Base-by-base conservation (phyloP, 148 eudicot species). In the Bassia scoparia region DNA sequence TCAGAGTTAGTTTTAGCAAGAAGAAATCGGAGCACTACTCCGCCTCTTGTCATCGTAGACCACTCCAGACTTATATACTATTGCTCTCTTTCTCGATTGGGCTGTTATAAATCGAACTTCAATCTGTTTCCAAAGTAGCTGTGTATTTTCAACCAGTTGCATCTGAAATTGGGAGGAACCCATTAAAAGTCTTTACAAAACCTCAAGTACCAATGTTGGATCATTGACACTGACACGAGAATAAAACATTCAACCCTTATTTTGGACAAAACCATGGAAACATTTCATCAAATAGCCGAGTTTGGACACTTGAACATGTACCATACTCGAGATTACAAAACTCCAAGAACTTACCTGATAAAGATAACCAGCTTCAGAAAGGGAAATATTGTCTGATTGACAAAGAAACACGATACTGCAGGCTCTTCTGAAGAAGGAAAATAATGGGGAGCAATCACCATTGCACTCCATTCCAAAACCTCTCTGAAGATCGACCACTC, bases 401-500 rank as follows among this genome's bases (percentile, higher is more conserved):
- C 90, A 33, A 86, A 52, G 66, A 88, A n/a, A 93, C 44, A 89
- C 88, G 91, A 84, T 41, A 64, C 75, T 49, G 96, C 96, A 78
- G 77, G 80, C 1, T 84, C 93, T n/a, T 80, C 87, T 0, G 79
- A 68, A 24, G 74, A n/a, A 5, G 97, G 96, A 76, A 93, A 79
- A 71, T 86, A 93, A 84, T 90, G 98, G 21, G 98, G 98, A 41
- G 92, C 96, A 75, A 90, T 84, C 82, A 93, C 98, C 98, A 93
- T 69, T 88, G 89, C 29, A 90, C 78, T 43, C 96, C 98, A 81
- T 93, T 92, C 98, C 98, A 92, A 61, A 83, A 90, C 78, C 97
- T 86, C 83, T 92, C 97, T n/a, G 29, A 87, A 92, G 29, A 92
- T 85, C 12, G 96, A 89, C 97, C 97, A 58, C 97, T 92, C 66